Conservation (phyloP, 345 rosid genomes). For the Euclidium syriacum region DNA sequence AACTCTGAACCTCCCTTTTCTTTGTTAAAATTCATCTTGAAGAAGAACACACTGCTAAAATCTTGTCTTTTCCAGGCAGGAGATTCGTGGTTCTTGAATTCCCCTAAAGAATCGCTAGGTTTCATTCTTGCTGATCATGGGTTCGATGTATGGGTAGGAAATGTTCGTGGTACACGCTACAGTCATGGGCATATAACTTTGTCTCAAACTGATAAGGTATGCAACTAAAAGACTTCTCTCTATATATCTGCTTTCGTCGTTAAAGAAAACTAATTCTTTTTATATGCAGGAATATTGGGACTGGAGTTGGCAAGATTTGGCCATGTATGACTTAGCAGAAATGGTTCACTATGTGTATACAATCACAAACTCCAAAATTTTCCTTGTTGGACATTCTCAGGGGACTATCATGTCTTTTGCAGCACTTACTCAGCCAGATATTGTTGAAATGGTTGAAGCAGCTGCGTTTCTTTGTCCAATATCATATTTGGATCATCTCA, state of each 20-base stretch:
- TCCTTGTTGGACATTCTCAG: conserved; percentile 96
- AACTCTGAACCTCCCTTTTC: neutral
- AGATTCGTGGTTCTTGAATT: conserved; percentile 79
- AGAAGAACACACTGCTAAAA: neutral
- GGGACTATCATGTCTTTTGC: conserved; percentile 91
- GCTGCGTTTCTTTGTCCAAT: conserved; percentile 91
- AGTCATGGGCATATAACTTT: conserved; percentile 76
- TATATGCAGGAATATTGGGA: conserved; percentile 80
- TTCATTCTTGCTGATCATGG: conserved; percentile 86
- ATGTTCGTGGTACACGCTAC: conserved; percentile 90
- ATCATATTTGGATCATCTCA: conserved; percentile 76
- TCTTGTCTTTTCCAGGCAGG: conserved; percentile 50
- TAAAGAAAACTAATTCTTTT: neutral
- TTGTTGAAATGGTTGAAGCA: conserved; percentile 81
- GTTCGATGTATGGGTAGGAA: conserved; percentile 90
- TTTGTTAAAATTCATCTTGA: neutral
- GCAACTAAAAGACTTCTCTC: neutral
- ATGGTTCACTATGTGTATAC: conserved; percentile 53
- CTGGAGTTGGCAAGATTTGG: conserved; percentile 98
- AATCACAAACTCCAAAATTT: conserved; percentile 53
- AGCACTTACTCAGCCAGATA: conserved; percentile 70
- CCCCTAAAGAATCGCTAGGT: conserved; percentile 64
- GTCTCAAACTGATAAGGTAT: conserved; percentile 68
- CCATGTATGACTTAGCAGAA: conserved; percentile 67
- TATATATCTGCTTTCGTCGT: neutral